Evolutionary conservation across 768 basidiomycete species (phyloP).

Genomic region (Pleurotus giganteus): DNA sequence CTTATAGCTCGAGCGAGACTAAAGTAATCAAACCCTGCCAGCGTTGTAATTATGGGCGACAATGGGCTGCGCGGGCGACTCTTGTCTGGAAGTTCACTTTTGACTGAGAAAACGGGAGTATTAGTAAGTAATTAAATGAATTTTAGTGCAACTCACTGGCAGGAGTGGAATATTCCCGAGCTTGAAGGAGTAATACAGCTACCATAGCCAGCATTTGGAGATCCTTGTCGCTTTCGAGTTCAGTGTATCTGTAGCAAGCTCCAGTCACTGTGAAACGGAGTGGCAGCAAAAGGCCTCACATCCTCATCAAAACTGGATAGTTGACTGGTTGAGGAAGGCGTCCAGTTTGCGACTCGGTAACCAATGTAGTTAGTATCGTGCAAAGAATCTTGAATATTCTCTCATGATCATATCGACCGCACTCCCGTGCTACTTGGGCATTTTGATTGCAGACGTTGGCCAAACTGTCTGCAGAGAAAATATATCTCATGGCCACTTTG

Average conservation of each 20-base stretch:
- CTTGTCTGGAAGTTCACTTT: not conserved
- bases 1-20: conserved; percentile 38
- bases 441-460: conserved; percentile 57
- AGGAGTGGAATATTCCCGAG: conserved; percentile 14
- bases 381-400: conserved; percentile 59
- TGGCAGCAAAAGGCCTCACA: conserved; percentile 38
- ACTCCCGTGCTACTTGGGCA: conserved; percentile 52
- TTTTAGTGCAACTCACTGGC: not conserved
- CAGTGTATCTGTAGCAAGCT: conserved; percentile 31
- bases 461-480: conserved; percentile 42
- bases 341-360: conserved; percentile 9
- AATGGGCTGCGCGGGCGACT: not conserved
- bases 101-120: not conserved
- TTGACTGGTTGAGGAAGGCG: conserved; percentile 32
- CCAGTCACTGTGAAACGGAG: not conserved
- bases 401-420: conserved; percentile 69
- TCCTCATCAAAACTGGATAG: conserved; percentile 37
- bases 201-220: conserved; percentile 83
- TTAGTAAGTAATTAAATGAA: not conserved
- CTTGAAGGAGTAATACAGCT: conserved; percentile 63
- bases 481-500: conserved; percentile 62
- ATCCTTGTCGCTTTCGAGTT: conserved; percentile 53
- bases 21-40: conserved; percentile 56
- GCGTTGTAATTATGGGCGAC: not conserved
- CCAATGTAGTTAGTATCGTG: conserved; percentile 39